Evolutionary conservation across 2,329 filamentous ascomycete genomes (phyloP), one percentile per base, ranked within the genome.

Genomic region (Aureobasidium mangrovei): DNA sequence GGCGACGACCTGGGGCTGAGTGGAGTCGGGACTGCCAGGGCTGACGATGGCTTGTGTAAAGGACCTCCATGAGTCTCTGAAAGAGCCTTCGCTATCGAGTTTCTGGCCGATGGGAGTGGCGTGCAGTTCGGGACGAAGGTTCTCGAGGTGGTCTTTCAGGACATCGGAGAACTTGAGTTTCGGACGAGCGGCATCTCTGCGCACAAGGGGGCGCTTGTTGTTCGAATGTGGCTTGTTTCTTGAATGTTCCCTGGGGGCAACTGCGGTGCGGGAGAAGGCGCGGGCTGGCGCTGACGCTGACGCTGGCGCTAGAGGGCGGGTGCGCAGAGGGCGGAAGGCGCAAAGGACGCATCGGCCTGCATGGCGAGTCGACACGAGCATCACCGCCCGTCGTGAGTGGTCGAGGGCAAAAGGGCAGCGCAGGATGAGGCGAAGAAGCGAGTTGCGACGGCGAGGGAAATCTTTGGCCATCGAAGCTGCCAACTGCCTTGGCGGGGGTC

Each of bases 301-400:
- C 7, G 32, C 7, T 35, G 32, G 32, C 7, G 7, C 7, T 39
- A 24, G 43, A 42, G 38, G 66, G 60, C 56, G 69, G 57, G 58
- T 38, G 60, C 7, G 46, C 18, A 42, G 64, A 41, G 62, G 61
- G 40, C 67, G 64, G 57, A 68, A 65, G 51, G 67, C 63, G 65
- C 72, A 73, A 59, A 70, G 66, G 44, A 72, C 64, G 67, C 72
- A 74, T 60, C 60, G 56, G 54, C 57, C 59, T 58, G 58, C 41
- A 53, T 48, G 53, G 53, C 58, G 57, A 48, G 52, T 41, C 31
- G 48, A 42, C 38, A 58, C 55, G 33, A 54, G 59, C 60, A 56
- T 59, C 58, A 59, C 68, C 8, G n/a, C 38, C 7, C 8, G n/a
- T 10, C 46, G 36, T 7, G 7, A 12, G 36, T 18, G 3, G 36